Evolutionary conservation across 164 flowering plant species (phyloP), one percentile per base, ranked within the genome.

Genomic region (Piper longum): DNA sequence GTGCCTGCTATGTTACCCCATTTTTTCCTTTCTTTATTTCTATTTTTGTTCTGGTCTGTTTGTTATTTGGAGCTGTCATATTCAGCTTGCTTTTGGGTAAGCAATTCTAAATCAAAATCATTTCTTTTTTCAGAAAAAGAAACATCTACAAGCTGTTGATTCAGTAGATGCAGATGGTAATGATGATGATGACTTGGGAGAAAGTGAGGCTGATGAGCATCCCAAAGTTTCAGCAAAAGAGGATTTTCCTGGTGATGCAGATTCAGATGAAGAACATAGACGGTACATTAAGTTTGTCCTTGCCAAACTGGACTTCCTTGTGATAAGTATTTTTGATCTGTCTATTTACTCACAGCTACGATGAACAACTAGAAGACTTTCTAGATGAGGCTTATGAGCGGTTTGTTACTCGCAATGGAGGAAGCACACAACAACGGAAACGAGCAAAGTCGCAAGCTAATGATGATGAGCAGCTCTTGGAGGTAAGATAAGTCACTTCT

Each of bases 361-460:
- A 85, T 77, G 83, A 80, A 18, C 74, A 86, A 63, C 67, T 89
- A 65, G 96, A 92, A 67, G 85, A 76, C 43, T 65, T 82, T 44
- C 83, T 92, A 57, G 98, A 92, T 67, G 73, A 86, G 68, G 91
- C 88, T 36, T 92, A 89, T 80, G 97, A 89, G 62, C 73, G 78
- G 16, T 89, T 41, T 69, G 70, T 85, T 66, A 67, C 80, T 45
- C 85, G 72, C 70, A 82, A 63, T 52, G 95, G 75, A 61, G 97
- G 99, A 65, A 85, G 81, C 59, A 43, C 92, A 56, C 84, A 74
- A 74, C 96, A 82, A 76, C 73, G 96, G 63, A 93, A 90, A 74
- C 93, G 99, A 63, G 76, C 83, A 61, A 88, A 71, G 75, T 62
- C 71, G 7, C 69, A 77, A 73, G 59, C 81, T 44, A 76, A 83